Conservation (phyloP, 306 rosid genomes). For the Neltuma alba region DNA sequence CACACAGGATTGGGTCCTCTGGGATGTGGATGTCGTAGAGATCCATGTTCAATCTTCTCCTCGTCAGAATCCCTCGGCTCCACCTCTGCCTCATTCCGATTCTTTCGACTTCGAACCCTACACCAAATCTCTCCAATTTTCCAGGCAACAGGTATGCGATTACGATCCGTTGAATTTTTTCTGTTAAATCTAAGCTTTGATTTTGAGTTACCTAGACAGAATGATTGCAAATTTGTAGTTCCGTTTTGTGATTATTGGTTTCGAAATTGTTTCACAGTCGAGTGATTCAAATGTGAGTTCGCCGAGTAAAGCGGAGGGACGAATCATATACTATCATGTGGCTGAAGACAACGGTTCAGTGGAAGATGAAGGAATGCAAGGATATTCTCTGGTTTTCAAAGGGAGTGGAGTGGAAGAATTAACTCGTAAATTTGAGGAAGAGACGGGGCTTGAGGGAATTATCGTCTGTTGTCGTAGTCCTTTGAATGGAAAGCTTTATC, state of each 20-base stretch:
- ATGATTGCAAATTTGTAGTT: background rate
- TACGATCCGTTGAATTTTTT: background rate
- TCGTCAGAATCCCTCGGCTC: slow-evolving; percentile 34
- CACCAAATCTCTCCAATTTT: slow-evolving; percentile 38
- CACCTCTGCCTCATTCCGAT: slow-evolving; percentile 58
- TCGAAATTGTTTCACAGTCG: slow-evolving; percentile 50
- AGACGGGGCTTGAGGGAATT: slow-evolving; percentile 71
- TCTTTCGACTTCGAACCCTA: slow-evolving; percentile 62
- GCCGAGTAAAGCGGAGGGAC: slow-evolving; percentile 67
- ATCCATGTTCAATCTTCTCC: slow-evolving; percentile 44
- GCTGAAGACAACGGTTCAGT: slow-evolving; percentile 83
- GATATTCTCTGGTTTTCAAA: slow-evolving; percentile 61
- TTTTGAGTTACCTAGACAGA: background rate
- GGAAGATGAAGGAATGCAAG: slow-evolving; percentile 53
- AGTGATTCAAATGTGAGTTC: slow-evolving; percentile 45
- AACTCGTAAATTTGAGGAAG: slow-evolving; percentile 76
- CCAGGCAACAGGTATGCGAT: slow-evolving; percentile 61
- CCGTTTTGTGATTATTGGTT: background rate
- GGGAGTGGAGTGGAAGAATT: slow-evolving; percentile 83
- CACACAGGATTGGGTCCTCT: slow-evolving; percentile 87
- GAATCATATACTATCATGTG: slow-evolving; percentile 79
- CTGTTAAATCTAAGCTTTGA: background rate
- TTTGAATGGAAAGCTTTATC: slow-evolving; percentile 72
- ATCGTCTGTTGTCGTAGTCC: slow-evolving; percentile 79
- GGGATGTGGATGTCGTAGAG: slow-evolving; percentile 81